Percentiles rank a stretch among this genome's conserved stretches.
Conservation (phyloP, 2,329 filamentous ascomycete genomes). For the Fusarium camptoceras region DNA sequence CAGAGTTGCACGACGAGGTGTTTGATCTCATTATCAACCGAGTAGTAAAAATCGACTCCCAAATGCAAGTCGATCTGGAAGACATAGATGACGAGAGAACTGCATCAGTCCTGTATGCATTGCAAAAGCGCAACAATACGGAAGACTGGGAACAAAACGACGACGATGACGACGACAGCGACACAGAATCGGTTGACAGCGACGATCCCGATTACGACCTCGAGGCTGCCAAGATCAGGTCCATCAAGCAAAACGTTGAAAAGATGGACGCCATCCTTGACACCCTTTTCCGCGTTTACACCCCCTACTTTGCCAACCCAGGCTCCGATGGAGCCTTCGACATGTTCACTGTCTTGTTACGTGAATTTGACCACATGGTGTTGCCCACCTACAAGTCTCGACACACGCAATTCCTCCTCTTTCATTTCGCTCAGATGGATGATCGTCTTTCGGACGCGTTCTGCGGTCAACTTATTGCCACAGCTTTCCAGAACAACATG, state of each 20-base stretch:
- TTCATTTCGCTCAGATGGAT: constrained; percentile 91
- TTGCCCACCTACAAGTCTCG: constrained; percentile 91
- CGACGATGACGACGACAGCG: constrained; percentile 66
- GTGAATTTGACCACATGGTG: constrained; percentile 88
- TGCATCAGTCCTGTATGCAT: constrained; percentile 73
- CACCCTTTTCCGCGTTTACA: constrained; percentile 86
- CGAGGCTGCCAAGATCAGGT: constrained; percentile 72
- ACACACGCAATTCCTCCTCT: constrained; percentile 94
- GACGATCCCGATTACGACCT: constrained; percentile 76
- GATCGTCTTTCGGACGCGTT: constrained; percentile 85
- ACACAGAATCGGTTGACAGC: constrained; percentile 77
- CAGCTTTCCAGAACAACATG: constrained; percentile 68
- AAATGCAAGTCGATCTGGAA: constrained; percentile 93
- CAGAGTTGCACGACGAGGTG: constrained; percentile 82
- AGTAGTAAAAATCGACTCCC: constrained; percentile 92
- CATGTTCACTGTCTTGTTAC: constrained; percentile 81
- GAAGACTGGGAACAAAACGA: constrained; percentile 64
- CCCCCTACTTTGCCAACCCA: constrained; percentile 76
- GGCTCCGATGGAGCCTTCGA: constrained; percentile 76
- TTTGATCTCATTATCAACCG: constrained; percentile 86
- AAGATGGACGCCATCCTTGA: constrained; percentile 95
- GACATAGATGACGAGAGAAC: constrained; percentile 91
- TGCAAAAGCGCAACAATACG: constrained; percentile 47
- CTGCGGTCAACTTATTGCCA: constrained; percentile 73
- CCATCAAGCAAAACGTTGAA: constrained; percentile 82